Percentiles rank a stretch among this genome's conserved stretches.
These are phyloP conservation scores for Cryptococcus sp. DNA, from an alignment of 1,284 basidiomycete genomes.

Conservation along the genomic window DNA sequence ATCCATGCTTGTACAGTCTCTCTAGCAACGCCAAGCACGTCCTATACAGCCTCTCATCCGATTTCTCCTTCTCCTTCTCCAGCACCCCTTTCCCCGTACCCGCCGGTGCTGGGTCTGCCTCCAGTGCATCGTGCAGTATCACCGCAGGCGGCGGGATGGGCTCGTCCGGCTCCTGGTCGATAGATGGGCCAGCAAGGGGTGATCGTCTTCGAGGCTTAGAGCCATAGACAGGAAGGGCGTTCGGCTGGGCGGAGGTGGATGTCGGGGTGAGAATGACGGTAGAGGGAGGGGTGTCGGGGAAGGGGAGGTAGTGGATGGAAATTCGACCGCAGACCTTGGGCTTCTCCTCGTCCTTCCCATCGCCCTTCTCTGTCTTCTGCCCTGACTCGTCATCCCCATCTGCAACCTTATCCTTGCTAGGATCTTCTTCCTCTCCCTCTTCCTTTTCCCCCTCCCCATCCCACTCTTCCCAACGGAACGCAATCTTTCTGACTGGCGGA, in stretches of 20 bases:
- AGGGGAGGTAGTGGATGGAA: conserved; percentile 36
- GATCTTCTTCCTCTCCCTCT: background rate
- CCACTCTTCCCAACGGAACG: conserved; percentile 33
- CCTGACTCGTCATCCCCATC: background rate
- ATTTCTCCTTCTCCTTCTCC: conserved; percentile 2
- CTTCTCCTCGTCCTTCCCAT: conserved; percentile 7
- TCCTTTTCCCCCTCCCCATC: background rate
- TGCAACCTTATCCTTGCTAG: background rate
- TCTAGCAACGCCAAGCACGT: conserved; percentile 78
- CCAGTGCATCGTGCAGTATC: conserved; percentile 1
- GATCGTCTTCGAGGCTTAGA: conserved; percentile 24
- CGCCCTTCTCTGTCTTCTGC: conserved; percentile 3
- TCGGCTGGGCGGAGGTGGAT: background rate
- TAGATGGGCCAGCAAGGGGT: conserved; percentile 31
- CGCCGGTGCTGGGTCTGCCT: conserved; percentile 12
- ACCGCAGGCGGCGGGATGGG: conserved; percentile 7
- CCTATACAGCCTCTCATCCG: conserved; percentile 61
- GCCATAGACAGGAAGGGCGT: background rate
- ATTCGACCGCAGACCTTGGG: conserved; percentile 14
- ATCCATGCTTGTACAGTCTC: conserved; percentile 77
- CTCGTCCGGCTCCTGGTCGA: conserved; percentile 1
- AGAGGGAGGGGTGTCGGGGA: conserved; percentile 13
- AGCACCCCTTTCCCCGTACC: background rate
- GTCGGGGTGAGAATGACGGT: background rate
- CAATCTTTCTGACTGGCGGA: conserved; percentile 40